Evolutionary conservation across 129 eudicot genomes (phyloP).

Genomic region (Erigeron canadensis): DNA sequence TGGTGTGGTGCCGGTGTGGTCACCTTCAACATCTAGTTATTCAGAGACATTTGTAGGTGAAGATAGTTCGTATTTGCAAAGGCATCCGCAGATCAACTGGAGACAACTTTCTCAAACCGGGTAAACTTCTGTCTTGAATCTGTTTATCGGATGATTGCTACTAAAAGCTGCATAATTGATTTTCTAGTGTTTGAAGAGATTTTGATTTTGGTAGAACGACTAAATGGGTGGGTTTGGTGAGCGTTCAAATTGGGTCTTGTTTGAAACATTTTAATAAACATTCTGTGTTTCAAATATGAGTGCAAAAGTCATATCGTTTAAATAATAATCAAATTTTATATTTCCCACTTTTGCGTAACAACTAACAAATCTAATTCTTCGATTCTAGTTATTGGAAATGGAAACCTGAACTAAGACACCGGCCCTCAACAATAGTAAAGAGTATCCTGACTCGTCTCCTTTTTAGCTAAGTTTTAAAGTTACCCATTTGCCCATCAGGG

Average conservation of each 20-base stretch:
- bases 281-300: not conserved
- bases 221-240: not conserved
- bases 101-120: slow-evolving; percentile 90
- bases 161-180: too few species aligned
- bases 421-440: too few species aligned
- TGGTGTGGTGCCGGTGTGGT: slow-evolving; percentile 92
- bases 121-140: slow-evolving; percentile 33
- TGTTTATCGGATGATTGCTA: not conserved
- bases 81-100: slow-evolving; percentile 85
- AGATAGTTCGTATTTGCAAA: slow-evolving; percentile 76
- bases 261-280: not conserved
- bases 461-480: too few species aligned
- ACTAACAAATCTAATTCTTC: too few species aligned
- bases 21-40: slow-evolving; percentile 64
- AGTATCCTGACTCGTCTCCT: too few species aligned
- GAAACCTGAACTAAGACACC: too few species aligned
- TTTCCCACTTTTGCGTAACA: not conserved
- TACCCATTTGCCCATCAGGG: too few species aligned
- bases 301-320: not conserved
- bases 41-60: slow-evolving; percentile 62
- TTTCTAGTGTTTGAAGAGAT: not conserved
- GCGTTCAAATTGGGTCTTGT: not conserved
- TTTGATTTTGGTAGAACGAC: not conserved
- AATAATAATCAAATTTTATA: not conserved
- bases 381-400: too few species aligned